Conservation (phyloP, 352 stramenopile species). For the Phytophthora pistaciae region DNA sequence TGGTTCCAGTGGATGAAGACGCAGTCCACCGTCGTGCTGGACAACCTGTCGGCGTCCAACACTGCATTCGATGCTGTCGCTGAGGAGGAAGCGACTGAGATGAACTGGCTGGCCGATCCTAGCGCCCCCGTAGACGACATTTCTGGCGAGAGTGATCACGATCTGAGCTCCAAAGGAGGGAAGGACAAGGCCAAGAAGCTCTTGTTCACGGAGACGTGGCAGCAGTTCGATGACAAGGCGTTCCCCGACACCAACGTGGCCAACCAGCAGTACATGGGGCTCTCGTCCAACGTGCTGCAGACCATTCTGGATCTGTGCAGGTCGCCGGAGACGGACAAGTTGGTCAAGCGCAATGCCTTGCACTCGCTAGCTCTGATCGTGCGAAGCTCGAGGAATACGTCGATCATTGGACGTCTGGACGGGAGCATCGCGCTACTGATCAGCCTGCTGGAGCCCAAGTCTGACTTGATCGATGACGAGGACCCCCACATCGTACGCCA, state of each 20-base stretch:
- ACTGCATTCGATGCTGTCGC: conserved; percentile 65
- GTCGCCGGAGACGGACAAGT: conserved; percentile 16
- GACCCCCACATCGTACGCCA: conserved; percentile 63
- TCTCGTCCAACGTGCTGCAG: conserved; percentile 61
- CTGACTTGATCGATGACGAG: conserved; percentile 7
- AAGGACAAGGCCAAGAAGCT: conserved; percentile 56
- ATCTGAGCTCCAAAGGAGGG: conserved; percentile 35
- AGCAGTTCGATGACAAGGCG: conserved; percentile 51
- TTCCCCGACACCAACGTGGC: conserved; percentile 52
- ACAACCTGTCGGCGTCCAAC: conserved; percentile 32
- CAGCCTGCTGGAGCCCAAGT: conserved; percentile 33
- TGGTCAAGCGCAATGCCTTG: conserved; percentile 69
- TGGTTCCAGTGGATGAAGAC: conserved; percentile 68
- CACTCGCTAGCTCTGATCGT: conserved; percentile 73
- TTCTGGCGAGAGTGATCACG: conserved; percentile 49
- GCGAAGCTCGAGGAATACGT: conserved; percentile 74
- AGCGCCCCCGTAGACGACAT: conserved; percentile 28
- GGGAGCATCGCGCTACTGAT: conserved; percentile 65
- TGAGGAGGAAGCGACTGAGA: conserved; percentile 38
- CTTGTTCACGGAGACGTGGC: conserved; percentile 61
- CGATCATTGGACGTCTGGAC: conserved; percentile 68
- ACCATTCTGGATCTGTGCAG: conserved; percentile 61
- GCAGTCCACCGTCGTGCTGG: conserved; percentile 46
- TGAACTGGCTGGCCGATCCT: conserved; percentile 75
- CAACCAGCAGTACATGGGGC: conserved; percentile 77